phyloP scores from a whole-genome alignment of 148 eudicot species.

The Beta vulgaris region DNA sequence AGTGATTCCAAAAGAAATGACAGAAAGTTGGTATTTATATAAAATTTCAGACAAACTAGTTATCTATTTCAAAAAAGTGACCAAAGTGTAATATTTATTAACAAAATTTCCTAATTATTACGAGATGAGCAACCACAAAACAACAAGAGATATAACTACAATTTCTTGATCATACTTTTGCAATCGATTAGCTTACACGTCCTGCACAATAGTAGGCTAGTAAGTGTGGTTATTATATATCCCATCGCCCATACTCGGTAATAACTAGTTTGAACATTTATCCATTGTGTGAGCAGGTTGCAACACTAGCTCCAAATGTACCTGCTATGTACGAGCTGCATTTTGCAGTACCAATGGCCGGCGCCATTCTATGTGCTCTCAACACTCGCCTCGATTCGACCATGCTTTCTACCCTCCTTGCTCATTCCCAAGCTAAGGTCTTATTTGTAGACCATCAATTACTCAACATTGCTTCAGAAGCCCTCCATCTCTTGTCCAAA shows the following conservation, averaged over 20 bases:
- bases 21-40: too few species aligned
- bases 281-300: slow-evolving; percentile 40
- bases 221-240: too few species aligned
- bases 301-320: slow-evolving; percentile 54
- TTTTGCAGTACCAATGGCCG: slow-evolving; percentile 69
- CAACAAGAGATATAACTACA: too few species aligned
- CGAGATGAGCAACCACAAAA: too few species aligned
- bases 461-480: slow-evolving; percentile 38
- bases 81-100: too few species aligned
- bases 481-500: slow-evolving; percentile 35
- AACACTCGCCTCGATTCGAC: slow-evolving; percentile 55
- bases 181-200: neutral
- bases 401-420: slow-evolving; percentile 40
- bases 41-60: too few species aligned
- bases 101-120: too few species aligned
- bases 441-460: slow-evolving; percentile 50
- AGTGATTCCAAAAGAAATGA: too few species aligned
- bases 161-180: neutral
- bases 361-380: slow-evolving; percentile 50
- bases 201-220: neutral
- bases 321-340: slow-evolving; percentile 73
- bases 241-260: too few species aligned
- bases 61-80: too few species aligned
- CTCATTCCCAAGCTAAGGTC: slow-evolving; percentile 53
- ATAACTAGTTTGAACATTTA: neutral